phyloP scores from a whole-genome alignment of 306 rosid species.

The Lathyrus sativus region DNA sequence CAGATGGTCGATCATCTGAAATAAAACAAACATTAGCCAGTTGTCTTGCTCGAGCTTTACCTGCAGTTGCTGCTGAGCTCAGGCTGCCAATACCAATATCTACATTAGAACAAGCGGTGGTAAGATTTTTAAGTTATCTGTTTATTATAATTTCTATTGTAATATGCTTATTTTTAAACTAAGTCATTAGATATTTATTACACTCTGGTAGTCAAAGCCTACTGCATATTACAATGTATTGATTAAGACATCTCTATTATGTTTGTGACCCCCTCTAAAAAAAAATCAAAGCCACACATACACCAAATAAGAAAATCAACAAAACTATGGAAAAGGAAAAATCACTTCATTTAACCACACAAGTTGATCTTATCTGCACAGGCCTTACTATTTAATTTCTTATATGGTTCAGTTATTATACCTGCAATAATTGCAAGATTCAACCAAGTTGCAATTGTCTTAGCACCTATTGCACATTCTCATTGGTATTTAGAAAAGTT shows the following conservation, averaged over 20 bases:
- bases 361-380: not conserved
- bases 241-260: conserved; percentile 12
- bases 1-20: conserved; percentile 87
- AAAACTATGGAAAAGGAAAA: not conserved
- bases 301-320: conserved; percentile 7
- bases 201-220: conserved; percentile 4
- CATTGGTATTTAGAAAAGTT: conserved; percentile 15
- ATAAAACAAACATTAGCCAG: conserved; percentile 81
- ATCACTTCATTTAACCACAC: conserved; percentile 3
- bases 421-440: conserved; percentile 23
- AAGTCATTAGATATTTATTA: conserved; percentile 24
- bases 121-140: conserved; percentile 43
- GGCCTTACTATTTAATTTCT: conserved; percentile 8
- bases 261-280: not conserved
- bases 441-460: conserved; percentile 5
- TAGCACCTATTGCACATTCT: conserved; percentile 9
- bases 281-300: not conserved
- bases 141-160: conserved; percentile 23
- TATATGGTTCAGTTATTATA: conserved; percentile 16
- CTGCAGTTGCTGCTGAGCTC: conserved; percentile 71
- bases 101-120: conserved; percentile 88
- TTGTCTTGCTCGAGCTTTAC: conserved; percentile 85
- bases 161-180: conserved; percentile 13
- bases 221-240: not conserved
- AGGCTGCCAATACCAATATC: conserved; percentile 73